These are phyloP conservation scores for Claviceps sp. DNA, from an alignment of 2,329 filamentous ascomycete genomes.

Conservation along the genomic window DNA sequence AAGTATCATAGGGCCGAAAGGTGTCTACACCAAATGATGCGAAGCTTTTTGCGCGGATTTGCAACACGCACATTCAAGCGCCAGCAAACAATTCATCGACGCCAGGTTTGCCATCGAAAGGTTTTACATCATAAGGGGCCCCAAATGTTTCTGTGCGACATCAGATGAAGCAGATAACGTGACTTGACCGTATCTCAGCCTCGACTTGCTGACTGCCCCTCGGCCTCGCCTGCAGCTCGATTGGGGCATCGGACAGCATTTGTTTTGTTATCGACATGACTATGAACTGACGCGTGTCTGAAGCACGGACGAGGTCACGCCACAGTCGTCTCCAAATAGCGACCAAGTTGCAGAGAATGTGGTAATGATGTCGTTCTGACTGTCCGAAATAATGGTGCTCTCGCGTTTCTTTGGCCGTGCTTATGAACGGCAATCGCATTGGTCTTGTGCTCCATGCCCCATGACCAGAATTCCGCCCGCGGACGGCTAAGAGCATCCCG, in stretches of 20 bases:
- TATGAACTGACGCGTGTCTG: background rate
- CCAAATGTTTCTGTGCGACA: background rate
- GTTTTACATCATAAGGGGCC: background rate
- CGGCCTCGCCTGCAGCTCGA: background rate
- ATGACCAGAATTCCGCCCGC: background rate
- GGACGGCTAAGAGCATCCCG: constrained; percentile 4
- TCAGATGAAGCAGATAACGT: background rate
- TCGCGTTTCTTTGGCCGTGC: background rate
- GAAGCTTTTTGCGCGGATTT: background rate
- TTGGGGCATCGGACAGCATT: background rate
- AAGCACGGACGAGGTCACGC: background rate
- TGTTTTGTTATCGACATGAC: background rate
- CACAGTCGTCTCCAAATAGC: background rate
- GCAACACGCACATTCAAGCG: background rate
- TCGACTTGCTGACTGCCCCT: no score
- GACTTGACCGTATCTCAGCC: background rate
- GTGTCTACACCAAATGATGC: background rate
- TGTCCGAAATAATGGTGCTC: background rate
- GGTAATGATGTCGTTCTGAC: background rate
- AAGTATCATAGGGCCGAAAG: background rate
- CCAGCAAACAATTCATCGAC: constrained; percentile 1
- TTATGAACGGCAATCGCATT: background rate
- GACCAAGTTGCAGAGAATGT: background rate
- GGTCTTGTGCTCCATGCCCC: background rate
- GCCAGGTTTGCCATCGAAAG: background rate